Evolutionary conservation across 192 early-diverging fungal species (phyloP), one percentile per base, ranked within the genome.

Genomic region (Coemansia nantahalensis): DNA sequence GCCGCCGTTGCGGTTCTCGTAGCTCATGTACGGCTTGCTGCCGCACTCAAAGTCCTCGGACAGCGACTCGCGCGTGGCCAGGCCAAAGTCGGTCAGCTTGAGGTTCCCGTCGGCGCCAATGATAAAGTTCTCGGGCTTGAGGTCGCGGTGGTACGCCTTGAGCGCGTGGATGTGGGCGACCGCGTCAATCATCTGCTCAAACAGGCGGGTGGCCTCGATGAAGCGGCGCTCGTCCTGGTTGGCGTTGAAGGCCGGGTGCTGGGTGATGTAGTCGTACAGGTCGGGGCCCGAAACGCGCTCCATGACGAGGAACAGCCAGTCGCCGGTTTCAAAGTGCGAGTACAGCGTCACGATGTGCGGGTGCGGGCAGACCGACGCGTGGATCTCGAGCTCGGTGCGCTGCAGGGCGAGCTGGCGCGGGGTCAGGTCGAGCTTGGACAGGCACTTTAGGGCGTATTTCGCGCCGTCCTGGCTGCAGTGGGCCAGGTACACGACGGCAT

Each of bases 41-140:
- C 94, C 94, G 63, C 91, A 93, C 37, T 92, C 92, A 82, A 89
- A 88, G 56, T 93, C 94, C 32, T 59, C 79, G 13, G 90, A 91
- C 39, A 84, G 76, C 36, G 80, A 77, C 42, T 91, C 84, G 48
- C 73, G 82, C 34, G 94, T 95, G 16, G 93, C 88, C 28, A 95
- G 83, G 8, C 93, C 93, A 85, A 95, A 95, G 79, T 95, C 93
- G 10, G 90, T 88, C 14, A 95, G 77, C 71, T 93, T 94, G 43
- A 94, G 57, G 26, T 80, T 82, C 4, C 76, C 79, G 17, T 84
- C 81, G 15, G 78, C 78, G 50, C 82, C 81, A 2, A 87, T 58
- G 37, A 89, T 85, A 51, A 80, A 77, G 68, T 89, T 88, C 51
- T 90, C 86, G 12, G 84, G 85, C 71, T 97, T 95, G 51, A 97